Percentiles rank a stretch among this genome's conserved stretches.
Evolutionary conservation across 495 filamentous ascomycete genomes (phyloP).

Genomic region (Trichoderma erinaceum): DNA sequence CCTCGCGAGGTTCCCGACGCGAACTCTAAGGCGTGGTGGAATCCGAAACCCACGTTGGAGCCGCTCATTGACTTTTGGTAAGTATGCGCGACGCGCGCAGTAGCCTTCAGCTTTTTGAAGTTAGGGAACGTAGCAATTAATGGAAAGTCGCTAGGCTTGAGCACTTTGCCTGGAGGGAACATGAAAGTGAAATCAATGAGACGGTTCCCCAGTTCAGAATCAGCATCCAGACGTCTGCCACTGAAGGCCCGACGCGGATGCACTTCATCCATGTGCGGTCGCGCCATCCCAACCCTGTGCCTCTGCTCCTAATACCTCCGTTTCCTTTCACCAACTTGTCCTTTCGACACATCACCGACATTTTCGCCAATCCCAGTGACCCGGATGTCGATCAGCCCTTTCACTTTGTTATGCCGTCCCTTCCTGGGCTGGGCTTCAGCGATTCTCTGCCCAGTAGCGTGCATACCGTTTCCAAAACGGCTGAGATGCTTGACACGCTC

Average conservation of each 20-base stretch:
- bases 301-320: conserved; percentile 57
- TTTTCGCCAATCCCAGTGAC: conserved; percentile 44
- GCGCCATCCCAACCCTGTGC: conserved; percentile 43
- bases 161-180: conserved; percentile 53
- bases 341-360: conserved; percentile 54
- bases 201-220: conserved; percentile 56
- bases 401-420: conserved; percentile 61
- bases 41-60: conserved; percentile 44
- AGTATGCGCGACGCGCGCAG: conserved; percentile 17
- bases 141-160: conserved; percentile 42
- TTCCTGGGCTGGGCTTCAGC: conserved; percentile 70
- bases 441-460: conserved; percentile 51
- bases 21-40: conserved; percentile 40
- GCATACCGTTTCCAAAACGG: conserved; percentile 51
- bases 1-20: conserved; percentile 41
- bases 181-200: conserved; percentile 50
- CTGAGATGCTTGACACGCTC: conserved; percentile 53
- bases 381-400: conserved; percentile 48
- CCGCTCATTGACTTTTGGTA: conserved; percentile 50
- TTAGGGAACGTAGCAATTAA: conserved; percentile 15
- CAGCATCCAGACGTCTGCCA: conserved; percentile 33
- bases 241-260: conserved; percentile 32
- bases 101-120: neutral
- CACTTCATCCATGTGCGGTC: conserved; percentile 55
- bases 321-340: conserved; percentile 70